Evolutionary conservation across 805 yeast genomes (phyloP).

Genomic region (Nakazawaea ishiwadae): DNA sequence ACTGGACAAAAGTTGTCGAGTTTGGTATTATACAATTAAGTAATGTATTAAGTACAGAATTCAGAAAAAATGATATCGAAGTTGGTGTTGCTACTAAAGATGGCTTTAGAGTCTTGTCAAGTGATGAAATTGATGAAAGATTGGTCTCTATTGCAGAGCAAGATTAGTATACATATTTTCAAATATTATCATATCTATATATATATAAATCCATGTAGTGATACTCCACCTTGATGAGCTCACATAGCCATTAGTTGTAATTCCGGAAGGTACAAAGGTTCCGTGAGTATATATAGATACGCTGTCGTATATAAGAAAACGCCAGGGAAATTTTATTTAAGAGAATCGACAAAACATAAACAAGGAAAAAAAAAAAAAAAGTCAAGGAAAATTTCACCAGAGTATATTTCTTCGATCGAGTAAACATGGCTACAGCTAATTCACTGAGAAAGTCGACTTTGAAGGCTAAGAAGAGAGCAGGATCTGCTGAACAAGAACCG

Average conservation of each 20-base stretch:
- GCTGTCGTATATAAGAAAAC: not conserved
- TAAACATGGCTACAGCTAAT: not conserved
- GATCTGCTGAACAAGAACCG: not conserved
- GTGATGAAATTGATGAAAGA: slow-evolving; percentile 93
- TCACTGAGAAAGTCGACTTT: not conserved
- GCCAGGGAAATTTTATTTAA: too few species aligned
- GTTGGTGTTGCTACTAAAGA: slow-evolving; percentile 78
- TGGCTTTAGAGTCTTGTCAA: slow-evolving; percentile 66
- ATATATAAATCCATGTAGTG: too few species aligned
- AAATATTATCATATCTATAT: too few species aligned
- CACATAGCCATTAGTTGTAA: too few species aligned
- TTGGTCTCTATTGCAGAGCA: slow-evolving; percentile 93
- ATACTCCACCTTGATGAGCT: too few species aligned
- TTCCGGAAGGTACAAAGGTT: too few species aligned
- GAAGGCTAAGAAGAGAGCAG: too few species aligned
- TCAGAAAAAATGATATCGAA: slow-evolving; percentile 90
- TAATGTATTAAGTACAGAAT: slow-evolving; percentile 85
- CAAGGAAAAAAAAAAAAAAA: too few species aligned
- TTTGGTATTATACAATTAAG: slow-evolving; percentile 83
- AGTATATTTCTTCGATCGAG: not conserved
- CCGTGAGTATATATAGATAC: too few species aligned
- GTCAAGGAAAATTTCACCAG: too few species aligned
- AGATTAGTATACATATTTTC: slow-evolving; percentile 54
- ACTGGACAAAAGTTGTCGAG: slow-evolving; percentile 87
- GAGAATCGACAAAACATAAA: too few species aligned